Evolutionary conservation across 495 filamentous ascomycete species (phyloP).

Genomic region (Xylaria palmicola): DNA sequence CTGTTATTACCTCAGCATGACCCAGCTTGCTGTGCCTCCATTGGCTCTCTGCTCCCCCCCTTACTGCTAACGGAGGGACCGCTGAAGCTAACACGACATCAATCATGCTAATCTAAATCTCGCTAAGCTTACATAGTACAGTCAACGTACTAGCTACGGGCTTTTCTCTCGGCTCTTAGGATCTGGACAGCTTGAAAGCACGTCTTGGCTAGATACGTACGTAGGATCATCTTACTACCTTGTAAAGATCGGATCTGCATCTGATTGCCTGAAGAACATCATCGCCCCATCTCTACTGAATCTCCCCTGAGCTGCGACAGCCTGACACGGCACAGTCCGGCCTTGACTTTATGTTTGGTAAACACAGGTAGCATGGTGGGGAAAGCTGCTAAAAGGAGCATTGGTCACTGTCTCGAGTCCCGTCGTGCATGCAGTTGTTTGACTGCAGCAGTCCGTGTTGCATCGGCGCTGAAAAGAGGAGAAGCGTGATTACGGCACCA

Average conservation of each 20-base stretch:
- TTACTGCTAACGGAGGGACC: no score
- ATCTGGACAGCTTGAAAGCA: background rate
- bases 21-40: background rate
- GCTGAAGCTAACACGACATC: slow-evolving; percentile 3
- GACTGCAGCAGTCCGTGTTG: slow-evolving; percentile 2
- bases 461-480: slow-evolving; percentile 10
- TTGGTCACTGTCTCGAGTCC: background rate
- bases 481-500: background rate
- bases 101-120: slow-evolving; percentile 10
- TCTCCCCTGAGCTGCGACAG: slow-evolving; percentile 3
- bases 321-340: slow-evolving; percentile 6
- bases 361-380: background rate
- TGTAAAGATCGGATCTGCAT: slow-evolving; percentile 16
- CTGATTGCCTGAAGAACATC: background rate
- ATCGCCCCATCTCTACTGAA: slow-evolving; percentile 2
- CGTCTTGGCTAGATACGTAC: background rate
- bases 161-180: background rate
- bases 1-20: background rate
- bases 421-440: slow-evolving; percentile 9
- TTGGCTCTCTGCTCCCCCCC: no score
- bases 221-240: background rate
- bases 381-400: background rate
- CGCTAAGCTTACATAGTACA: background rate
- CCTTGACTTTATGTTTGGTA: background rate
- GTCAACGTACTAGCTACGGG: background rate